A percentile compares a stretch with the other conserved stretches of the same genome.
phyloP scores from a whole-genome alignment of 2,329 filamentous ascomycete genomes.

The Epichloe coenophiala region DNA sequence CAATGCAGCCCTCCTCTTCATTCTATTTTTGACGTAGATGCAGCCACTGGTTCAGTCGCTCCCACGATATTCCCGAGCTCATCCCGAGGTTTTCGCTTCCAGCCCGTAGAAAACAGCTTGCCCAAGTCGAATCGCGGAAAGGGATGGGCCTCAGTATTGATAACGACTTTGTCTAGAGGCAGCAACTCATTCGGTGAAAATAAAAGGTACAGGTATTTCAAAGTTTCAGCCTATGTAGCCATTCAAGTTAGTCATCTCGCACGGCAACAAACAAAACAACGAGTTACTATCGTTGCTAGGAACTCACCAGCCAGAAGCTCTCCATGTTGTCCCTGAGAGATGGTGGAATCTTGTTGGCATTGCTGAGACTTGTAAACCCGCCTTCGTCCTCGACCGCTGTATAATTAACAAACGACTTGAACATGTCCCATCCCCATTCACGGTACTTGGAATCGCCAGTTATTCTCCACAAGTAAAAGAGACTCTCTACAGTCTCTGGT shows the following conservation, averaged over 20 bases:
- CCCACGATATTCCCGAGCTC: conserved; percentile 25
- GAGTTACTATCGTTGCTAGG: not conserved
- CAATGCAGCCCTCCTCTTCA: not conserved
- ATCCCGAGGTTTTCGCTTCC: conserved; percentile 56
- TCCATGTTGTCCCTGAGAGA: conserved; percentile 82
- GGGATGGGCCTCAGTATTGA: conserved; percentile 93
- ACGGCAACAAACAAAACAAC: not conserved
- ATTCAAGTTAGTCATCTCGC: conserved; percentile 2
- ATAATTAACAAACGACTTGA: conserved; percentile 77
- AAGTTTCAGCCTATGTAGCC: conserved; percentile 61
- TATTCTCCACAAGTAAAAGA: conserved; percentile 98
- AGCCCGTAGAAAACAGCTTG: conserved; percentile 65
- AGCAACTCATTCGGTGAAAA: conserved; percentile 76
- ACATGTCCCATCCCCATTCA: conserved; percentile 98
- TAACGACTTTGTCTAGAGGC: conserved; percentile 73
- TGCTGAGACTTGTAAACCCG: conserved; percentile 69
- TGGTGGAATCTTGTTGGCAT: conserved; percentile 62
- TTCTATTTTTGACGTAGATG: not conserved
- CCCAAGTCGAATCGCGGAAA: conserved; percentile 78
- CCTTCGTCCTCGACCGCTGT: conserved; percentile 65
- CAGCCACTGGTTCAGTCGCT: not conserved
- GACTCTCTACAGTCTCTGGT: conserved; percentile 88
- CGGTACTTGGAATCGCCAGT: conserved; percentile 81
- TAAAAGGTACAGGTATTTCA: conserved; percentile 94
- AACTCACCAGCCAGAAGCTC: conserved; percentile 85